Conservation (phyloP, 73 alveolate species). For the Breviolum minutum region DNA sequence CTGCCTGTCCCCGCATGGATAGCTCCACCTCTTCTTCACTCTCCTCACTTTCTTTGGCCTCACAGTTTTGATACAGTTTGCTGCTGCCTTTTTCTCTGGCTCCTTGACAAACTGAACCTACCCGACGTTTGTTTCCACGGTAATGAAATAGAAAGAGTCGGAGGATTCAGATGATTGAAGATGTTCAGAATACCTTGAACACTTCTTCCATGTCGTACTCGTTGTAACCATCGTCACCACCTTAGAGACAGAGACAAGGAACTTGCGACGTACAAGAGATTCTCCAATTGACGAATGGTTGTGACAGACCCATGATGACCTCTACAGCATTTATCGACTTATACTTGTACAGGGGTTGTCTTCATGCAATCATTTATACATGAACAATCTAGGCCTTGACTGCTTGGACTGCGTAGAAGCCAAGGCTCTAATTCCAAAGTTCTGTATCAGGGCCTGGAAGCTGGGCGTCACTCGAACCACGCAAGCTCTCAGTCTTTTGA, state of each 20-base stretch:
- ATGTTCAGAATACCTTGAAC: conserved; percentile 24
- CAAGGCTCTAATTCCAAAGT: conserved; percentile 63
- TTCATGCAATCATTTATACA: too few species aligned
- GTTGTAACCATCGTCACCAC: conserved; percentile 59
- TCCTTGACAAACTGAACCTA: not conserved
- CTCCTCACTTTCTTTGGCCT: conserved; percentile 29
- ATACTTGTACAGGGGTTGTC: too few species aligned
- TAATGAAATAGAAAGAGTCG: not conserved
- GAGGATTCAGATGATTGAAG: not conserved
- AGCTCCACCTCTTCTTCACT: conserved; percentile 61
- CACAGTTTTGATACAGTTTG: not conserved
- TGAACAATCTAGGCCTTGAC: not conserved
- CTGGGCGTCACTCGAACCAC: not conserved
- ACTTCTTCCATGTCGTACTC: conserved; percentile 93
- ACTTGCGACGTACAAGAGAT: not conserved
- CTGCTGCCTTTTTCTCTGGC: not conserved
- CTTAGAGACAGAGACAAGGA: not conserved
- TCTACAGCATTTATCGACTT: not conserved
- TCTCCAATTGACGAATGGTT: not conserved
- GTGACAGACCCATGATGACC: not conserved
- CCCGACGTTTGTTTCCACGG: too few species aligned
- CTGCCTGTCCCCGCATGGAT: conserved; percentile 84
- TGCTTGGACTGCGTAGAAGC: not conserved
- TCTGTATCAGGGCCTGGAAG: conserved; percentile 67
- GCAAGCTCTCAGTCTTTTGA: too few species aligned